A percentile compares a stretch with the other conserved stretches of the same genome.
These are phyloP conservation scores for Rhizopogon rudus DNA, from an alignment of 768 basidiomycete genomes.

Conservation along the genomic window DNA sequence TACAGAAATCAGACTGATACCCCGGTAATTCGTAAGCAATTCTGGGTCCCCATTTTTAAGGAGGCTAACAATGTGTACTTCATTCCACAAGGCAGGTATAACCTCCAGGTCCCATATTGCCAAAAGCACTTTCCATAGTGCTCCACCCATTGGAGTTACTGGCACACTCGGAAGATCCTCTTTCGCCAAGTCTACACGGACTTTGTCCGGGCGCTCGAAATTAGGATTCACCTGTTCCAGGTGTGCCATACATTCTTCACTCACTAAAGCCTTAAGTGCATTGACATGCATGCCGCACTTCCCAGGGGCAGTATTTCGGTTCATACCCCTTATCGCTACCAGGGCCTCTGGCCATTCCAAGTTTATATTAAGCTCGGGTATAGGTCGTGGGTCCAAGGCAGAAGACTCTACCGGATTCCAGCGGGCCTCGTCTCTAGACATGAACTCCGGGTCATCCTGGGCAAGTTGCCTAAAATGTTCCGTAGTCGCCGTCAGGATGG, in stretches of 20 bases:
- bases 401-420: too few relatives aligned
- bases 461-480: too few relatives aligned
- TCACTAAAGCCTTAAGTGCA: neutral
- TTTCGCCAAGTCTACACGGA: too few relatives aligned
- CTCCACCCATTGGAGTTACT: neutral
- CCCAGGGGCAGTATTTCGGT: slow-evolving; percentile 8
- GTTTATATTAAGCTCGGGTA: slow-evolving; percentile 32
- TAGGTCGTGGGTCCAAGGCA: too few relatives aligned
- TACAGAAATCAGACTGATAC: slow-evolving; percentile 9
- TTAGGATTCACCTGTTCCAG: neutral
- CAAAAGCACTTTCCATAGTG: neutral
- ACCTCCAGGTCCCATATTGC: neutral
- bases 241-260: slow-evolving; percentile 4
- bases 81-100: slow-evolving; percentile 1
- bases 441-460: too few relatives aligned
- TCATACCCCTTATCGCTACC: slow-evolving; percentile 4
- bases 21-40: slow-evolving; percentile 5
- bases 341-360: neutral
- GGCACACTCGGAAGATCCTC: neutral
- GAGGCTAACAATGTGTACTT: slow-evolving; percentile 5
- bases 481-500: too few relatives aligned
- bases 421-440: too few relatives aligned
- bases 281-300: slow-evolving; percentile 1
- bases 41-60: slow-evolving; percentile 10
- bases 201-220: too few relatives aligned